phyloP scores from a whole-genome alignment of 179 eudicot genomes.

The Beta lomatogona region DNA sequence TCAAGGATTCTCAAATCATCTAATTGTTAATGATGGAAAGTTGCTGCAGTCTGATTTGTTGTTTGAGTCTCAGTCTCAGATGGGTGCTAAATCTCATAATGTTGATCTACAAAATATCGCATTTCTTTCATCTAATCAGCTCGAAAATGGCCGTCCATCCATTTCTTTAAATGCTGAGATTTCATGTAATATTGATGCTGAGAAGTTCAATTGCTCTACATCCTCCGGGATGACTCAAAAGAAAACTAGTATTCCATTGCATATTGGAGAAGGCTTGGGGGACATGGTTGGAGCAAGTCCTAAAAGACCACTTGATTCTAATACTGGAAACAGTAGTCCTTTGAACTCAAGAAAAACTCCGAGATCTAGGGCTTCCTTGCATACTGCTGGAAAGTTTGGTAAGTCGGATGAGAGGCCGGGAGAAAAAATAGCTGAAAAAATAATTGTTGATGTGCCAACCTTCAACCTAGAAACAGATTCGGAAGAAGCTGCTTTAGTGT shows the following conservation, averaged over 20 bases:
- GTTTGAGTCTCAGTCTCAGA: conserved; percentile 22
- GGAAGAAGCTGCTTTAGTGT: conserved; percentile 25
- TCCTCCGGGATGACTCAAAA: conserved; percentile 26
- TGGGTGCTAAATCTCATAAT: conserved; percentile 27
- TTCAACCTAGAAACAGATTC: conserved; percentile 24
- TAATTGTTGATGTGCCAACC: conserved; percentile 23
- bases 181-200: conserved; percentile 33
- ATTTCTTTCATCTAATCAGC: conserved; percentile 10
- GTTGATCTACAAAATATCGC: conserved; percentile 10
- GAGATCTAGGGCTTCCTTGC: conserved; percentile 33
- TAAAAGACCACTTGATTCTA: conserved; percentile 17
- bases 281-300: conserved; percentile 12
- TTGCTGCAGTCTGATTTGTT: conserved; percentile 34
- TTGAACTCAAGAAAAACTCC: conserved; percentile 42
- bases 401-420: conserved; percentile 24
- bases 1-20: conserved; percentile 26
- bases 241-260: conserved; percentile 12
- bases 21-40: conserved; percentile 21
- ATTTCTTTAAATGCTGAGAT: conserved; percentile 23
- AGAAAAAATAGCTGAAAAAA: conserved; percentile 24
- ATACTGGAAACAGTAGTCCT: background rate
- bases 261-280: conserved; percentile 23
- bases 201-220: conserved; percentile 33
- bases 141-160: conserved; percentile 15
- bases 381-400: conserved; percentile 24